Base-by-base conservation (phyloP, 2,329 filamentous ascomycete genomes). In the Venturia carpophila region DNA sequence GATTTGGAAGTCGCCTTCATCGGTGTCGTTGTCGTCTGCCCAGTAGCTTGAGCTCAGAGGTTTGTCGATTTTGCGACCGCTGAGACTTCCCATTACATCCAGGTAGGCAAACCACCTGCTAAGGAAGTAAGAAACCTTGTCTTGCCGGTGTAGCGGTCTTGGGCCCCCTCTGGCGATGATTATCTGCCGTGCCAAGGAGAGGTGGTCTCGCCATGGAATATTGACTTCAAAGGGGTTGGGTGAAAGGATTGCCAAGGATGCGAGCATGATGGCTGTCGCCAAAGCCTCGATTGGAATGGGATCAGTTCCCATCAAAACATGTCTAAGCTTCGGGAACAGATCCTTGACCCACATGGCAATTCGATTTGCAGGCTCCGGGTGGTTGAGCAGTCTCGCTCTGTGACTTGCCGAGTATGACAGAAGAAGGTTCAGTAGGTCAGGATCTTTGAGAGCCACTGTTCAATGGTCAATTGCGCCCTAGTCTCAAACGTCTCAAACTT, bases 341-440 rank as follows among this genome's bases (percentile, higher is more conserved):
- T 91, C 85, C 71, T 88, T 83, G 34, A 94, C 89, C 87, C 89
- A 94, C 47, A 85, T 79, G 1, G 90, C 90, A 68, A 95, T 94
- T 27, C 91, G 85, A 71, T 87, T 88, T 7, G 82, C 83, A 6
- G 91, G 91, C 72, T 93, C 90, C 0, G 83, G 82, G 68, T 93
- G 88, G 41, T 84, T 83, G 24, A 94, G 79, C 41, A 93, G 83
- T 56, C 88, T 84, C 11, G 91, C 89, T 65, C 90, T 84, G 73
- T 95, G 91, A 37, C 87, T 90, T n/a, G 91, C 91, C 69, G 89
- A 91, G 74, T 92, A 95, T 24, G 91, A 88, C 30, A 95, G 81
- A 60, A 94, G 79, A 41, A 95, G 79, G 68, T 90, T 89, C 63
- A 95, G 80, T 0, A 95, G 82, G 70, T 91, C 88, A 63, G 85